Evolutionary conservation across 2,329 filamentous ascomycete species (phyloP).

Genomic region (Colletotrichum euphorbiae): DNA sequence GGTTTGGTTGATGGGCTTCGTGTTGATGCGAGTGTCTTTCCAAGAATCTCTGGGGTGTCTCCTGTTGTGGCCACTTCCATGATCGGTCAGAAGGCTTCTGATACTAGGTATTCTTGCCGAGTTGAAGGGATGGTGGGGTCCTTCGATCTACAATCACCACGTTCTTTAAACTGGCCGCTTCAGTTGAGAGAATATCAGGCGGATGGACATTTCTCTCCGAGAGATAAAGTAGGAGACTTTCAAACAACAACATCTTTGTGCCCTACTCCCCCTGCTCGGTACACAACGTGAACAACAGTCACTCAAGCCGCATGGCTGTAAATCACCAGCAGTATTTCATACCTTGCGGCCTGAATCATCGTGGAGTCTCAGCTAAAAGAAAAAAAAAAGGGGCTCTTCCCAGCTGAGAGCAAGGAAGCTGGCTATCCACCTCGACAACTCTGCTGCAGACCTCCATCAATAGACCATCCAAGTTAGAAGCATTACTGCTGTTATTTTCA

Average conservation of each 20-base stretch:
- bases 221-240: no score
- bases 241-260: no score
- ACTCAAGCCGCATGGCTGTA: not conserved
- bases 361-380: no score
- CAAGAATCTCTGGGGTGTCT: conserved; percentile 60
- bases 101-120: not conserved
- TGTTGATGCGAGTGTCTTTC: conserved; percentile 71
- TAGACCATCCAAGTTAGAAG: no score
- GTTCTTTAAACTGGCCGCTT: no score
- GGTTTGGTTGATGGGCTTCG: conserved; percentile 65
- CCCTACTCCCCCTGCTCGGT: no score
- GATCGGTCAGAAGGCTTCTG: conserved; percentile 67
- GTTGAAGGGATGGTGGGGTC: not conserved
- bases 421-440: not conserved
- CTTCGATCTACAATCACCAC: no score
- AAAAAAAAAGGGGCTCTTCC: not conserved
- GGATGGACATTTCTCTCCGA: conserved; percentile 42
- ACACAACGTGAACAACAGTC: not conserved
- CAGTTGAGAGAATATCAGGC: not conserved
- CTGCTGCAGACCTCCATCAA: no score
- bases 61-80: conserved; percentile 66
- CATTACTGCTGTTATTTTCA: no score
- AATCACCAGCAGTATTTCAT: conserved; percentile 66
- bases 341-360: conserved; percentile 7
- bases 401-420: not conserved